Base-by-base conservation (phyloP, 140 eudicot species). In the Cichorium intybus region DNA sequence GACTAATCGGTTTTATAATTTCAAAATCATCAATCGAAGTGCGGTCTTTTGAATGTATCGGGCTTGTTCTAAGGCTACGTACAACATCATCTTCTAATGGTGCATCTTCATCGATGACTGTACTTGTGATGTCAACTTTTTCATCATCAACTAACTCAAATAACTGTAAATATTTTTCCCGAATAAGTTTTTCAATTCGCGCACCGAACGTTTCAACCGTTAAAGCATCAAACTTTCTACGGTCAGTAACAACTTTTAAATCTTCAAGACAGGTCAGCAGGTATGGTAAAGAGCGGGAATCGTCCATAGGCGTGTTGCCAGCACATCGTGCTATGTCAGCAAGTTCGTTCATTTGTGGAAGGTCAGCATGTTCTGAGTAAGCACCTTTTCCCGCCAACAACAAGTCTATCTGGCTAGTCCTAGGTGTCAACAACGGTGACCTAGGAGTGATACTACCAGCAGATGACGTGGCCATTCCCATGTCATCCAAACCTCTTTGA, bases 1-100 rank as follows among this genome's bases (percentile, higher is more conserved):
- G 99, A 68, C 99, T 93, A 15, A 93, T 93, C 50, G 99, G 99
- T 77, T 93, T 93, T 35, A 93, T 93, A 51, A 93, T 93, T 81
- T 93, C 99, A 74, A 93, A 93, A 84, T 89, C 95, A 58, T 93
- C 99, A 49, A 93, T 93, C 10, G 99, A 93, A 24, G 99, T 93
- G 17, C 99, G 92, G 52, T 93, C 99, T 73, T 84, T 93, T 58
- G 97, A 63, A 80, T 93, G 99, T 24, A 93, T 72, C 3, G 99
- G 99, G 69, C 99, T 93, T 75, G 97, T 88, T 64, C 97, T 79
- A 70, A 93, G 85, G 74, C 99, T 93, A 48, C 95, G 96, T 31
- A 93, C 75, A 64, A 93, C 97, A 56, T 93, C 99, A 78, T 93
- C 99, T 62, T 93, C 99, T 67, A 93, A 53, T 28, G 97, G 97